Evolutionary conservation across 2,329 filamentous ascomycete genomes (phyloP), one percentile per base, ranked within the genome.

Genomic region (Penicillium glabrum): DNA sequence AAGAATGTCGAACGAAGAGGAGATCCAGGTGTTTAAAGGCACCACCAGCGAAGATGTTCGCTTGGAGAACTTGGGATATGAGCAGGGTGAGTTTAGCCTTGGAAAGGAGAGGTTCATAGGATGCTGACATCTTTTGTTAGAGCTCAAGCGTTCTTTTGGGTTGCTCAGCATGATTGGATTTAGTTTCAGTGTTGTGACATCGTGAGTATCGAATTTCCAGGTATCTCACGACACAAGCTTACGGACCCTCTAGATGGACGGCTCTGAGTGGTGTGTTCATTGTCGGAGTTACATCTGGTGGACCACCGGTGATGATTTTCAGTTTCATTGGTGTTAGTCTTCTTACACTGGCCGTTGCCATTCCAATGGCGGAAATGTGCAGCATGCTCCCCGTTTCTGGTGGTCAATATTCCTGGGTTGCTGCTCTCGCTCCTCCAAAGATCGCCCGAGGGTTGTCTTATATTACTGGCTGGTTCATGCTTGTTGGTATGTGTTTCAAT

Each of bases 291-390:
- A 78, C 79, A 55, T 78, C 81, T 35, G 83, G 83, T 14, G 83
- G 83, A 1, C 82, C 83, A 3, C 81, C 83, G 0, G 82, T 85
- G 43, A 85, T 86, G 80, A 76, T 86, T 7, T 86, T 81, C 72
- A 79, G 79, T 43, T 86, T 82, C 78, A 67, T 85, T 23, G 81
- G 77, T 5, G 79, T 85, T 24, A 82, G 80, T 58, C 48, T 80
- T 10, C 72, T 80, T 21, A 79, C 80, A 1, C 68, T 86, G 13
- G 75, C 79, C 8, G 82, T 86, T 6, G 83, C 82, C 11, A 82
- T 84, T 57, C 81, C 81, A 1, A 83, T 86, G 78, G 83, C 83
- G 21, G 83, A 86, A 64, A 85, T 82, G 75, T 84, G 82, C 57
- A 80, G 78, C 27, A 81, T 79, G 59, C 85, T 81, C 61, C 83